Evolutionary conservation across 1,284 basidiomycete genomes (phyloP).

Genomic region (Ustilago esculenta): DNA sequence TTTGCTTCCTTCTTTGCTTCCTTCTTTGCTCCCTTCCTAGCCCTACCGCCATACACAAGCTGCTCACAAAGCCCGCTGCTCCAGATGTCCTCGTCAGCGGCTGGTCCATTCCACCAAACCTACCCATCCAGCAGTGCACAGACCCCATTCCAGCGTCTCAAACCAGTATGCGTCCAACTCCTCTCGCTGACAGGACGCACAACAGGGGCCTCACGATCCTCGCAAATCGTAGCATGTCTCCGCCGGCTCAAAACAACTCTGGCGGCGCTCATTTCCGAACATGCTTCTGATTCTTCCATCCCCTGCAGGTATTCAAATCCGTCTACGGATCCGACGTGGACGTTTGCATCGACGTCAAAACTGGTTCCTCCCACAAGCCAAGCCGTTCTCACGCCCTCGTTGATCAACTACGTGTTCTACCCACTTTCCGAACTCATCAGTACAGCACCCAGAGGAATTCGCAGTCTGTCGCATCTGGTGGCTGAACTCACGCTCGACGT

Average conservation of each 20-base stretch:
- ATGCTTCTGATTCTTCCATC: neutral
- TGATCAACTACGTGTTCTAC: slow-evolving; percentile 63
- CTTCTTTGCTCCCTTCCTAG: no score
- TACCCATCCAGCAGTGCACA: neutral
- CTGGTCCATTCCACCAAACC: slow-evolving; percentile 19
- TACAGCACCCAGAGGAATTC: slow-evolving; percentile 25
- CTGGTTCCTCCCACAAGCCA: neutral
- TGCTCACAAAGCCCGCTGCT: neutral
- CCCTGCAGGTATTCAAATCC: no score
- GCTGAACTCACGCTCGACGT: slow-evolving; percentile 31
- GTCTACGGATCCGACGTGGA: no score
- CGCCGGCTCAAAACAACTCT: slow-evolving; percentile 21
- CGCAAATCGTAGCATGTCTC: slow-evolving; percentile 14
- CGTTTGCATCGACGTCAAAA: slow-evolving; percentile 3
- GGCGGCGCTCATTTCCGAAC: neutral
- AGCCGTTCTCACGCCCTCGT: slow-evolving; percentile 24
- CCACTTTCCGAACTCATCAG: slow-evolving; percentile 60
- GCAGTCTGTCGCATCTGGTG: slow-evolving; percentile 46
- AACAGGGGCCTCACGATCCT: neutral
- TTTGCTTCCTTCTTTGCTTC: no score
- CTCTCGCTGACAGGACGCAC: slow-evolving; percentile 28
- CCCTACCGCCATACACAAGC: neutral
- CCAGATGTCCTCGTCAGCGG: slow-evolving; percentile 20
- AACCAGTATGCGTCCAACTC: slow-evolving; percentile 55
- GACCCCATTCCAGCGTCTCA: slow-evolving; percentile 45